Evolutionary conservation across 148 eudicot genomes (phyloP), one percentile per base, ranked within the genome.

Genomic region (Diospyros kaki): DNA sequence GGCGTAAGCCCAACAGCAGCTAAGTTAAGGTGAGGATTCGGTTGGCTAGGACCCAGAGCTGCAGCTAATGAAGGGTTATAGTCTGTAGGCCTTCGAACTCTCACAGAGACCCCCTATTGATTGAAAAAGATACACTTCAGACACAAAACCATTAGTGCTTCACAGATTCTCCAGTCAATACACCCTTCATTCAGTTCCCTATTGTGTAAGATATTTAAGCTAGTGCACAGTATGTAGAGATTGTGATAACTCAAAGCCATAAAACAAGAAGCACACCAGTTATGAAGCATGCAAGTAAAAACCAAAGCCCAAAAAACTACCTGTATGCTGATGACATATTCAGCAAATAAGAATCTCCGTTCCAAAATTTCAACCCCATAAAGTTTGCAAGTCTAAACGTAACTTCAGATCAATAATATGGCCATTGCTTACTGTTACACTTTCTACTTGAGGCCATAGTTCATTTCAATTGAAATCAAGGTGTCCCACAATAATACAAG

Each of bases 31-130:
- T 93, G 78, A 68, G 97, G 94, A 76, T 79, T 88, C 45, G 98
- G 94, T 66, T 89, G 93, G 78, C 94, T 88, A 64, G 98, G 98
- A 75, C 98, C 98, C 66, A 93, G 93, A 41, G 89, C 86, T 50
- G 94, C 91, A 59, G 98, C 98, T 65, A 91, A 82, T 17, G 94
- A 80, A 68, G 98, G 94, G 83, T 91, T 93, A 80, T 93, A 93
- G 77, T 93, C 98, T 4, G 94, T 91, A 75, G 98, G 98, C 66
- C 98, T 84, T 81, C 91, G 83, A 75, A 93, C 94, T 75, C 92
- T 85, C 52, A 93, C 97, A 78, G 94, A 84, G 67, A 85, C 93
- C 38, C 98, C 98, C 98, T 93, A 81, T 38, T 55, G 55, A 77
- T 62, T 55, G 43, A 54, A 76, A 65, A 67, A 51, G 48, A 9